phyloP scores from a whole-genome alignment of 352 stramenopile species.

The Lagenidium sp. region DNA sequence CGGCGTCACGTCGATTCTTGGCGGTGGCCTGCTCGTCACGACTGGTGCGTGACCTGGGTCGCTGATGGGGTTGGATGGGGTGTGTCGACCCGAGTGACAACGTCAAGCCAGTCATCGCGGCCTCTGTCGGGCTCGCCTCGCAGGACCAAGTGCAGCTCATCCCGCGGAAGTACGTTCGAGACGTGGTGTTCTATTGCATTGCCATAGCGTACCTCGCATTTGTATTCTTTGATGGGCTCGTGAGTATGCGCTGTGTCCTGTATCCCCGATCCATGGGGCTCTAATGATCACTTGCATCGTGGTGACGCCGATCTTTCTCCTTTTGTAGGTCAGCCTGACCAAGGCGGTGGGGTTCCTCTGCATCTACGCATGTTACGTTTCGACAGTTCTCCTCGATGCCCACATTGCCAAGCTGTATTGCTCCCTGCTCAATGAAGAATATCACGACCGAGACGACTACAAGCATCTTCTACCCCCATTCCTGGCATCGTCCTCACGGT shows the following conservation, averaged over 20 bases:
- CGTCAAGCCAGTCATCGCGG: slow-evolving; percentile 55
- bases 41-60: slow-evolving; percentile 25
- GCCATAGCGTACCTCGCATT: slow-evolving; percentile 58
- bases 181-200: slow-evolving; percentile 69
- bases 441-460: too few relatives aligned
- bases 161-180: slow-evolving; percentile 60
- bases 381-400: slow-evolving; percentile 51
- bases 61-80: too few relatives aligned
- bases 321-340: slow-evolving; percentile 30
- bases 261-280: too few relatives aligned
- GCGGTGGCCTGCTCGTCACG: slow-evolving; percentile 58
- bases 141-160: slow-evolving; percentile 67
- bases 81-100: too few relatives aligned
- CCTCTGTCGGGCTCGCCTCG: slow-evolving; percentile 61
- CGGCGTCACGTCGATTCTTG: slow-evolving; percentile 57
- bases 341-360: slow-evolving; percentile 63
- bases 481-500: neutral
- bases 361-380: slow-evolving; percentile 59
- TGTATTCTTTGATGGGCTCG: slow-evolving; percentile 57
- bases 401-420: slow-evolving; percentile 16
- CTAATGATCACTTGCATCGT: too few relatives aligned
- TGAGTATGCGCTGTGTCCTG: too few relatives aligned
- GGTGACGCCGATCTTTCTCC: too few relatives aligned
- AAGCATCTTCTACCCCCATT: too few relatives aligned
- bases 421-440: too few relatives aligned